phyloP scores from a whole-genome alignment of 306 rosid species.

The Citrullus colocynthis region DNA sequence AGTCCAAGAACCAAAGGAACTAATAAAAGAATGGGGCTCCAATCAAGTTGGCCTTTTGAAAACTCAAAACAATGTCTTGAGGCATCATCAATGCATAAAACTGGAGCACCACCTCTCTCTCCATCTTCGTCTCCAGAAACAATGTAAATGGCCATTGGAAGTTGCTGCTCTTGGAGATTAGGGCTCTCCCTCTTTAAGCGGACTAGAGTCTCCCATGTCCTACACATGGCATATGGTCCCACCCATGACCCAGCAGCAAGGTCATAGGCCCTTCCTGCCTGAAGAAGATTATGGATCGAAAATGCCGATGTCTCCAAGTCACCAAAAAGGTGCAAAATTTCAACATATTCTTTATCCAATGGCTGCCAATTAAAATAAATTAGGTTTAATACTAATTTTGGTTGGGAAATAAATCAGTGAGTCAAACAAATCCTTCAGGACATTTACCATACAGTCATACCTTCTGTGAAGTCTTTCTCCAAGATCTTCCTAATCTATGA shows the following conservation, averaged over 20 bases:
- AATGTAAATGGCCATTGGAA: slow-evolving; percentile 86
- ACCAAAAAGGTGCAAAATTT: slow-evolving; percentile 63
- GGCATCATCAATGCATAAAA: slow-evolving; percentile 80
- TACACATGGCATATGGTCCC: slow-evolving; percentile 99
- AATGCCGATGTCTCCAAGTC: slow-evolving; percentile 61
- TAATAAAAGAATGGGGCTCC: slow-evolving; percentile 86
- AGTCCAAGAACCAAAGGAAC: slow-evolving; percentile 99
- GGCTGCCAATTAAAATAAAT: slow-evolving; percentile 31
- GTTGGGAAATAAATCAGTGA: not conserved
- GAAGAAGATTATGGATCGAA: slow-evolving; percentile 84
- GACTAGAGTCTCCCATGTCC: slow-evolving; percentile 82
- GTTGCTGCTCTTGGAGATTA: slow-evolving; percentile 42
- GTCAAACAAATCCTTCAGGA: not conserved
- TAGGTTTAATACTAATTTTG: not conserved
- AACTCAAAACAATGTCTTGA: slow-evolving; percentile 57
- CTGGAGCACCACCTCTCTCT: slow-evolving; percentile 98
- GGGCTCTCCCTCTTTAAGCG: slow-evolving; percentile 31
- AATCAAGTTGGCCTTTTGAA: slow-evolving; percentile 34
- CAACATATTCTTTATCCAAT: slow-evolving; percentile 48
- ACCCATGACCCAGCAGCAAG: slow-evolving; percentile 97
- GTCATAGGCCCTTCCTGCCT: slow-evolving; percentile 73
- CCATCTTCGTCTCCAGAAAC: slow-evolving; percentile 99
- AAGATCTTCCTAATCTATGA: slow-evolving; percentile 77
- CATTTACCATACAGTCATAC: slow-evolving; percentile 23
- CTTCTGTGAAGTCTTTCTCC: slow-evolving; percentile 59